phyloP scores from a whole-genome alignment of 208 protist species.

The Herpetomonas tarakana region DNA sequence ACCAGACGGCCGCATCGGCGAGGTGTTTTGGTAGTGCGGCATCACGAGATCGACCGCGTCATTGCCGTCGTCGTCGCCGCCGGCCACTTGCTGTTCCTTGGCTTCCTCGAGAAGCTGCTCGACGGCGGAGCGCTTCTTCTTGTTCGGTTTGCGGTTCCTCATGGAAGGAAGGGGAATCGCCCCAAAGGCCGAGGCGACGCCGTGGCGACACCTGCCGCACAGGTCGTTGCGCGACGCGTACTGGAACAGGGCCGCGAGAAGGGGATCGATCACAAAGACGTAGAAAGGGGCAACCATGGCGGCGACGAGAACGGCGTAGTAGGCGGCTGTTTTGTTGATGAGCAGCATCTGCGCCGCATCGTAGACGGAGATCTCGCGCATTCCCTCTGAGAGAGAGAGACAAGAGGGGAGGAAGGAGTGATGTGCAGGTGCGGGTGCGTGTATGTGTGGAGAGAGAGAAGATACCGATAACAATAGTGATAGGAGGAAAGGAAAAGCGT shows the following conservation, averaged over 20 bases:
- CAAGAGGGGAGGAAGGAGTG: no score
- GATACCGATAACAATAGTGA: no score
- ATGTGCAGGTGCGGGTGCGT: no score
- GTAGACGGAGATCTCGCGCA: no score
- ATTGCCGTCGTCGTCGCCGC: not conserved
- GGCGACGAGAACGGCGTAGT: constrained; percentile 18
- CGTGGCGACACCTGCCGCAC: not conserved
- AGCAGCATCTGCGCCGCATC: not conserved
- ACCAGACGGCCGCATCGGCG: not conserved
- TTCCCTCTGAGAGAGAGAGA: not conserved
- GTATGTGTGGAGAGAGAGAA: no score
- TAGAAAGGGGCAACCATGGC: constrained; percentile 50
- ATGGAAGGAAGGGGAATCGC: not conserved
- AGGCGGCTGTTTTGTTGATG: constrained; percentile 16
- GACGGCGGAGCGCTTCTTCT: not conserved
- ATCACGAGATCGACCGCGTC: not conserved
- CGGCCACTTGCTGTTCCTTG: not conserved
- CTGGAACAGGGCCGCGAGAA: not conserved
- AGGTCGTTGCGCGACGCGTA: not conserved
- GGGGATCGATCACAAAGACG: constrained; percentile 49
- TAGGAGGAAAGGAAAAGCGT: no score
- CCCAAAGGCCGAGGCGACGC: not conserved
- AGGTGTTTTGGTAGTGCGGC: not conserved
- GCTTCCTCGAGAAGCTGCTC: not conserved
- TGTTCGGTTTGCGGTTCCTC: not conserved